Base-by-base conservation (phyloP, 129 eudicot species). In the Tagetes erecta region DNA sequence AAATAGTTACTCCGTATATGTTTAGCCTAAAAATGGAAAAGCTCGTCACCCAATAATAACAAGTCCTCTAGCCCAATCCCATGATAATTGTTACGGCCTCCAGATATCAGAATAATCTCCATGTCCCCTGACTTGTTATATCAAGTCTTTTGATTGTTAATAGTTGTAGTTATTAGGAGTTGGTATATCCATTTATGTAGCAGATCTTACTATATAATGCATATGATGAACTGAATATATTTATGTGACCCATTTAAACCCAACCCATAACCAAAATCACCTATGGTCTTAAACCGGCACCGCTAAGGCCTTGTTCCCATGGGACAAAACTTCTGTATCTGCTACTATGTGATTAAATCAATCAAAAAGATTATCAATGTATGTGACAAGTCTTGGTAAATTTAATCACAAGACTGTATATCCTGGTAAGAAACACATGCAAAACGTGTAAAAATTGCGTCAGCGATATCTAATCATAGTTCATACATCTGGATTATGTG, bases 401-500 rank as follows among this genome's bases (percentile, higher is more conserved):
- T 31, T 31, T 41, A n/a, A 35, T 27, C 10, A 46, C 6, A 63
- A 64, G 39, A 63, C 13, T 4, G 12, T 46, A 47, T 11, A 34
- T 51, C 9, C 20, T 20, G 27, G 27, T 20, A 20, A 20, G 27
- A 20, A 20, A 20, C 27, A 44, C 55, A 72, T 42, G 63, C 47
- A 60, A 39, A 13, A 44, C 41, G 27, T 45, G 55, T 53, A 50
- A 62, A 37, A 71, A 27, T 55, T 31, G 27, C 8, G 44, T 75
- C 46, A 65, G 13, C 36, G 7, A 68, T 63, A 50, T 34, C 65
- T 53, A 68, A 59, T 59, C 67, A 62, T 36, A 62, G 5, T 36
- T 86, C 86, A 76, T 93, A 90, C 97, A 93, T 86, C 78, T 65
- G 87, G 85, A 75, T 88, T 93, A 84, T 89, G 86, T 9, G 89